phyloP scores from a whole-genome alignment of 1,139 yeast species.

The Spathaspora jeffriesii region DNA sequence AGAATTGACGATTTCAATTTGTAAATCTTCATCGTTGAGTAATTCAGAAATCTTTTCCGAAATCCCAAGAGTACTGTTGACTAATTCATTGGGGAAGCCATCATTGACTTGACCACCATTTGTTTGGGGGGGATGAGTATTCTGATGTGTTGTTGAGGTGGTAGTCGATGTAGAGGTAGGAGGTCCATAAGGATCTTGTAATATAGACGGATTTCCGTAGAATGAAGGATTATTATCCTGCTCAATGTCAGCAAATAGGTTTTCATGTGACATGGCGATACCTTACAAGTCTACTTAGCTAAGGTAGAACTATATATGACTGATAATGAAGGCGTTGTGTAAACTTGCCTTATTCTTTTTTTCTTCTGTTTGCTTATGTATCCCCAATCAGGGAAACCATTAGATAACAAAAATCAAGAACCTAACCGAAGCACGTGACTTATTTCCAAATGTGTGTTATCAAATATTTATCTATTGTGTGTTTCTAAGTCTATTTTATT shows the following conservation, averaged over 20 bases:
- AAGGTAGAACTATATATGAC: too few relatives aligned
- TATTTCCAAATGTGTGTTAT: too few relatives aligned
- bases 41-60: slow-evolving; percentile 35
- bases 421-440: not conserved
- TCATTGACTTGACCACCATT: slow-evolving; percentile 5
- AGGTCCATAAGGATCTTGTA: slow-evolving; percentile 28
- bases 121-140: slow-evolving; percentile 2
- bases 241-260: slow-evolving; percentile 40
- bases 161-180: not conserved
- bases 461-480: too few relatives aligned
- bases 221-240: slow-evolving; percentile 52
- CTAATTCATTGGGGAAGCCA: slow-evolving; percentile 19
- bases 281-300: not conserved
- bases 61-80: slow-evolving; percentile 39
- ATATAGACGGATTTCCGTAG: slow-evolving; percentile 33
- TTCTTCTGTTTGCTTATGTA: not conserved
- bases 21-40: slow-evolving; percentile 26
- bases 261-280: slow-evolving; percentile 14
- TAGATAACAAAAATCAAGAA: not conserved
- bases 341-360: not conserved
- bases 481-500: too few relatives aligned
- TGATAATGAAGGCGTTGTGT: not conserved
- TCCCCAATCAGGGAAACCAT: not conserved
- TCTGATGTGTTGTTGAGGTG: slow-evolving; percentile 1
- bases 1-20: slow-evolving; percentile 33